Evolutionary conservation across 495 filamentous ascomycete species (phyloP).

Genomic region (Aspergillus bridgeri): DNA sequence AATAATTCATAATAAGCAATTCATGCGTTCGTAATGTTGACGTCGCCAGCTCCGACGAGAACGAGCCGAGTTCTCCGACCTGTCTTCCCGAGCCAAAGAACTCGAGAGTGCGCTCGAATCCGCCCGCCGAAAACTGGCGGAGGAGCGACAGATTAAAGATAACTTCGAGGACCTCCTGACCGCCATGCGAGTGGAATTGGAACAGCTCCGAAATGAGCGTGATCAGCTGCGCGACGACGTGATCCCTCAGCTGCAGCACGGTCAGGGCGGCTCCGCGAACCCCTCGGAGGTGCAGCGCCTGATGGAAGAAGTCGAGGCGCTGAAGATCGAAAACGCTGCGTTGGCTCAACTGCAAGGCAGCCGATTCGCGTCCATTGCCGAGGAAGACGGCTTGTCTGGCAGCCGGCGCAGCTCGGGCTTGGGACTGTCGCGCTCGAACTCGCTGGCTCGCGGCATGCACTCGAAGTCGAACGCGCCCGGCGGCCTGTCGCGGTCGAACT

Average conservation of each 20-base stretch:
- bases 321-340: constrained; percentile 52
- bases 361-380: constrained; percentile 61
- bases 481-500: constrained; percentile 54
- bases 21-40: not conserved
- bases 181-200: constrained; percentile 77
- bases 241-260: constrained; percentile 68
- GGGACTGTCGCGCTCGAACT: constrained; percentile 60
- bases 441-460: constrained; percentile 46
- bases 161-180: constrained; percentile 90
- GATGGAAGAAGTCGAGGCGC: constrained; percentile 62
- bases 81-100: constrained; percentile 53
- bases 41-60: constrained; percentile 44
- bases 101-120: constrained; percentile 79
- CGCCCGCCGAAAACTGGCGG: constrained; percentile 70
- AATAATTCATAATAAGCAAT: not conserved
- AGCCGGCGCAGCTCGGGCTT: constrained; percentile 30
- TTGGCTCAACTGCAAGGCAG: constrained; percentile 48
- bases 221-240: constrained; percentile 89
- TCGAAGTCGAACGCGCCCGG: constrained; percentile 34
- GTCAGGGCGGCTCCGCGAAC: constrained; percentile 56
- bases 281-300: constrained; percentile 69
- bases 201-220: constrained; percentile 78
- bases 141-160: constrained; percentile 84
- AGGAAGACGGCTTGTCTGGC: constrained; percentile 49
- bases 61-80: constrained; percentile 38